phyloP scores from a whole-genome alignment of 345 rosid species.

The Bruguiera sexangula region DNA sequence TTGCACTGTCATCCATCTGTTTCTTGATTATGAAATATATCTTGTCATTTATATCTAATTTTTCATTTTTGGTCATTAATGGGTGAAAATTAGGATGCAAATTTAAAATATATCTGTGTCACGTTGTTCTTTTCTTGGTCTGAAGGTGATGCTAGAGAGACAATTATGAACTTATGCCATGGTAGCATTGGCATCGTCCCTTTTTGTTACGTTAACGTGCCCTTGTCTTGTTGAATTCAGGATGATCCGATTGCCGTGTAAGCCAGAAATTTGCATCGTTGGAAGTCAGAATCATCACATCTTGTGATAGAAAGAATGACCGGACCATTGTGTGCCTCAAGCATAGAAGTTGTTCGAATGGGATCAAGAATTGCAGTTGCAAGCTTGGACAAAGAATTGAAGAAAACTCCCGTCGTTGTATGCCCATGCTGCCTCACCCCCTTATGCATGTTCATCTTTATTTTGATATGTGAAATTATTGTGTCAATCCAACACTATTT shows the following conservation, averaged over 20 bases:
- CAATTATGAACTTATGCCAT: neutral
- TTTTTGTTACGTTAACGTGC: neutral
- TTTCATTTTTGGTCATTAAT: neutral
- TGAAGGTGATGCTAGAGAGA: too few species aligned
- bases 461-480: slow-evolving; percentile 21
- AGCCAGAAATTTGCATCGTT: slow-evolving; percentile 10
- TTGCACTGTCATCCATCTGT: slow-evolving; percentile 7
- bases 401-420: slow-evolving; percentile 13
- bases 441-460: slow-evolving; percentile 11
- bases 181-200: too few species aligned
- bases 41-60: neutral
- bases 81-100: neutral
- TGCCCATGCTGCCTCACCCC: neutral
- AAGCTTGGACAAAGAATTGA: slow-evolving; percentile 15
- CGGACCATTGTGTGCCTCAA: slow-evolving; percentile 15
- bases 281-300: neutral
- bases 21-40: neutral
- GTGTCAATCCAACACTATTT: neutral
- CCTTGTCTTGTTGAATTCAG: slow-evolving; percentile 31
- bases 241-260: slow-evolving; percentile 81
- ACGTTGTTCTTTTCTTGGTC: too few species aligned
- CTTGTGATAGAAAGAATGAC: neutral
- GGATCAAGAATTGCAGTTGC: slow-evolving; percentile 10
- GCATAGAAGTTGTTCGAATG: neutral
- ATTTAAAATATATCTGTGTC: too few species aligned